These are phyloP conservation scores for Erythrophleum fordii DNA, from an alignment of 306 rosid genomes.

Conservation along the genomic window DNA sequence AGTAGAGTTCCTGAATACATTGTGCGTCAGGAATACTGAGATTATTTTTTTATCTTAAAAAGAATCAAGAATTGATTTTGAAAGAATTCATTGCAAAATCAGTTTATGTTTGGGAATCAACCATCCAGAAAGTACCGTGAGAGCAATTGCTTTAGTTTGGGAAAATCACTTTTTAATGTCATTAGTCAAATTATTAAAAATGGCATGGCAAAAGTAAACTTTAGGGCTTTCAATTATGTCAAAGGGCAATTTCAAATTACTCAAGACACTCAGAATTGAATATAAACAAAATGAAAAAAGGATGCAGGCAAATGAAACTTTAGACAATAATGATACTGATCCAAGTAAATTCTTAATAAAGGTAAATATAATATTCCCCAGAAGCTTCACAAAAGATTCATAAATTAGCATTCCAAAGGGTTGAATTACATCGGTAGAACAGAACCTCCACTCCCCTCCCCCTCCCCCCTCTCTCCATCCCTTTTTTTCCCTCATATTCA, in stretches of 20 bases:
- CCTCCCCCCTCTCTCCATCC: background rate
- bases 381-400: background rate
- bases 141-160: background rate
- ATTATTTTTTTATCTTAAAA: background rate
- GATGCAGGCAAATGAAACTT: background rate
- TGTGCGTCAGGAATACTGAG: too few relatives aligned
- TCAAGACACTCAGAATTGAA: background rate
- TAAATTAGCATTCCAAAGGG: background rate
- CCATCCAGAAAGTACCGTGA: background rate
- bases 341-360: constrained; percentile 2
- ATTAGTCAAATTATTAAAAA: constrained; percentile 3
- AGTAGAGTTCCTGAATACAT: constrained; percentile 21
- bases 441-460: background rate
- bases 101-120: background rate
- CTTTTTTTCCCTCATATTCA: background rate
- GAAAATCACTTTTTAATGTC: background rate
- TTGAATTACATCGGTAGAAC: background rate
- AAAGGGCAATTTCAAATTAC: background rate
- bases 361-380: background rate
- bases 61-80: background rate
- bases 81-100: background rate
- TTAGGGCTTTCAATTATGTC: background rate
- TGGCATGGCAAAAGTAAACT: background rate
- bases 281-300: background rate
- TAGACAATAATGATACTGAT: background rate